Base-by-base conservation (phyloP, 2,329 filamentous ascomycete species). In the Penicillium sp. region DNA sequence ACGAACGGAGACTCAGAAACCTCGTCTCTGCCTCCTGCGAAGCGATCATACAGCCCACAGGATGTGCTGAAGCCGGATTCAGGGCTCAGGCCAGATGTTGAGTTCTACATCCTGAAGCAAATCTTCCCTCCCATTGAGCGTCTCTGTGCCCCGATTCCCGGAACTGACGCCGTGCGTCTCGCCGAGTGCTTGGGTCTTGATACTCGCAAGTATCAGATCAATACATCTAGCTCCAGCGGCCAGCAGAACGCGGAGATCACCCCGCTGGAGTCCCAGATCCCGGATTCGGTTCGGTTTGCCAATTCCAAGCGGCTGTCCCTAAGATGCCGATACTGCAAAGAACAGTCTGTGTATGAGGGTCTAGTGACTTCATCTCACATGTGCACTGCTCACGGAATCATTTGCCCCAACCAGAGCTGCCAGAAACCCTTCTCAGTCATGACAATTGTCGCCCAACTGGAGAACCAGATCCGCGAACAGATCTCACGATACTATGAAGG, bases 91-190 rank as follows among this genome's bases (percentile, higher is more conserved):
- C 88, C 90, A 2, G 93, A 98, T 64, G 80, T 96, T n/a, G 93
- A 98, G 65, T 97, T 90, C 80, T 98, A 98, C 69, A 81, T 98
- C 34, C 85, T 88, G 74, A 98, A 98, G 75, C 93, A 98, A 70
- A 96, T 98, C 52, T 88, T 98, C 71, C 93, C 93, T 10, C 93
- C 93, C 0, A 93, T 98, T 24, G 93, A 98, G 73, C 88, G 93
- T 77, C 83, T 98, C 21, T 98, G 93, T 67, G 93, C 91, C 53
- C 95, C 95, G 53, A 96, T 98, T 62, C 81, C 82, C 13, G 93
- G 93, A 52, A 98, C 93, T 2, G 94, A 95, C 55, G 86, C 91
- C 7, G 82, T 88, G 2, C 84, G 90, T 57, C 79, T 98, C 9
- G 93, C 93, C 2, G 90, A 96, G 66, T 95, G 93, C 66, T 81